Conservation (phyloP, 169 alveolate species). For the Theileria equi region DNA sequence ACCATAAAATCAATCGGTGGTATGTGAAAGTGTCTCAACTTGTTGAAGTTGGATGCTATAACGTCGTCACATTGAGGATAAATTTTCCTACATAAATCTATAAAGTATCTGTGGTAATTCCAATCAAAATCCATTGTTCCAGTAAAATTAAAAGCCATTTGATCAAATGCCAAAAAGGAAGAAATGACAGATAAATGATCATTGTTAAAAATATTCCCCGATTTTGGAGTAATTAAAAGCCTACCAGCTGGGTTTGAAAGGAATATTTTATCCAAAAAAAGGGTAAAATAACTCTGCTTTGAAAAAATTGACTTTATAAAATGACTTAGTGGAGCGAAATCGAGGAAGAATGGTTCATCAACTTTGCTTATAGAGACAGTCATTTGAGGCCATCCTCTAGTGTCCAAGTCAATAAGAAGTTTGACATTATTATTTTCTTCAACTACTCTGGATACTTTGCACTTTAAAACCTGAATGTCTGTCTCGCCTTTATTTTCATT, state of each 20-base stretch:
- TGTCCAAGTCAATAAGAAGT: slow-evolving; percentile 6
- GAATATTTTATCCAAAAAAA: neutral
- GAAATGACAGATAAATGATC: neutral
- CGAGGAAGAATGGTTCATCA: neutral
- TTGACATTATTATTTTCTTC: neutral
- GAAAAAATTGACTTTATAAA: neutral
- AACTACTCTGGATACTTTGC: slow-evolving; percentile 26
- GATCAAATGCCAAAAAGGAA: slow-evolving; percentile 1
- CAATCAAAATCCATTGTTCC: neutral
- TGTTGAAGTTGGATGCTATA: neutral
- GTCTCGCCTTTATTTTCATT: neutral
- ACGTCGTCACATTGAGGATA: neutral
- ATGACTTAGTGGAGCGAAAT: neutral
- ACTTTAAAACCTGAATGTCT: neutral
- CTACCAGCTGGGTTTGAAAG: neutral
- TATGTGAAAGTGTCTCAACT: neutral
- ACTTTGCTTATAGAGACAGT: slow-evolving; percentile 25
- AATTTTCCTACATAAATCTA: neutral
- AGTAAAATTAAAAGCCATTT: neutral
- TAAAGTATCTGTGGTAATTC: slow-evolving; percentile 1
- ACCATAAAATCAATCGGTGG: slow-evolving; percentile 7
- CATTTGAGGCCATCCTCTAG: neutral
- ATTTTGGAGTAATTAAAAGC: neutral
- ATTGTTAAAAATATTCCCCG: neutral
- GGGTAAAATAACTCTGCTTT: neutral